Evolutionary conservation across 352 stramenopile species (phyloP).

Genomic region (Pythium sp.): DNA sequence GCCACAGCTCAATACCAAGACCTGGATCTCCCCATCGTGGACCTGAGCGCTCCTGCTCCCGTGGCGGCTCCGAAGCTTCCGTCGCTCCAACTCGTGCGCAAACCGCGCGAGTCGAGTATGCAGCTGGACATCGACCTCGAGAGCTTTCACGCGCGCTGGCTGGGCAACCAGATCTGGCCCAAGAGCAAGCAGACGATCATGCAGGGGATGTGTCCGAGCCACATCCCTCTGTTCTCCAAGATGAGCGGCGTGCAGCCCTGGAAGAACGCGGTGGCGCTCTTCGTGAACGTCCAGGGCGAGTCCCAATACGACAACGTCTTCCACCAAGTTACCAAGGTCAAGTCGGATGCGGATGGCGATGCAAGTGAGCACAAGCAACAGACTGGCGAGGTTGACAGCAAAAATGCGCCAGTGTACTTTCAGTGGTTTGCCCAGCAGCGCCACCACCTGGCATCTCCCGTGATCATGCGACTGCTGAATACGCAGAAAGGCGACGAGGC

Average conservation of each 20-base stretch:
- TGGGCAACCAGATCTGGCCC: conserved; percentile 54
- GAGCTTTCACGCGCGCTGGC: conserved; percentile 41
- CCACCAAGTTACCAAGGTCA: conserved; percentile 21
- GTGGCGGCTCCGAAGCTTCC: neutral
- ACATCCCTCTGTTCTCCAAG: conserved; percentile 29
- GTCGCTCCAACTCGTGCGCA: neutral
- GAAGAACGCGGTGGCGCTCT: conserved; percentile 52
- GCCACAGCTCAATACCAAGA: conserved; percentile 3
- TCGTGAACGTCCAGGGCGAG: conserved; percentile 42
- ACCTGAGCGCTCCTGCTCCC: neutral
- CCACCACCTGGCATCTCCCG: conserved; percentile 26
- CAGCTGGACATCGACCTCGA: conserved; percentile 35
- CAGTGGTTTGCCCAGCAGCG: conserved; percentile 50
- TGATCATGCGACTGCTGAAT: conserved; percentile 29
- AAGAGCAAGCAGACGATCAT: conserved; percentile 49
- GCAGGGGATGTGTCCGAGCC: conserved; percentile 36
- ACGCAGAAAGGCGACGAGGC: conserved; percentile 28
- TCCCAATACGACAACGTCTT: conserved; percentile 52
- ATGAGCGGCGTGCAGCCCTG: conserved; percentile 54
- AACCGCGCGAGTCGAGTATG: conserved; percentile 16
- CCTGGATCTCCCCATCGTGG: conserved; percentile 16
- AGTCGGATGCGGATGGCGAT: neutral
- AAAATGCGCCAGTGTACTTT: conserved; percentile 35
- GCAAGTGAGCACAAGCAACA: neutral
- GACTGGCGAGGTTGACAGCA: neutral